Conservation (phyloP, 1,284 basidiomycete species). For the Puccinia polysora region DNA sequence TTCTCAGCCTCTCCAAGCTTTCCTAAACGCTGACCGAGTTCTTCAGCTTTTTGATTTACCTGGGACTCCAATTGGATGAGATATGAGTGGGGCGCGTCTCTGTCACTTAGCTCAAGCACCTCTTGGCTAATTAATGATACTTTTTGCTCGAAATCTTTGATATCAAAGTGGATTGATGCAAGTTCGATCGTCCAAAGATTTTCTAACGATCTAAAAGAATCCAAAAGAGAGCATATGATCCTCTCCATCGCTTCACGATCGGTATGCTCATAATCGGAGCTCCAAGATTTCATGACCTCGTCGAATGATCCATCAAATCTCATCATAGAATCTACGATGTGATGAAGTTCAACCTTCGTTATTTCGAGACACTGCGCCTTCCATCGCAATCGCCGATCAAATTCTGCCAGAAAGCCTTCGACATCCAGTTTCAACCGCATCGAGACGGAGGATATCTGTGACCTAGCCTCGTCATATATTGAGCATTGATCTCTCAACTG, state of each 20-base stretch:
- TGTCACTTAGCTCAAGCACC: neutral
- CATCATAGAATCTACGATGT: neutral
- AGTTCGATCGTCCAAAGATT: neutral
- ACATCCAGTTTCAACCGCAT: neutral
- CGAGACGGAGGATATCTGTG: neutral
- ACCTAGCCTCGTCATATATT: neutral
- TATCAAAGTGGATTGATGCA: neutral
- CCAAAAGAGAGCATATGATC: neutral
- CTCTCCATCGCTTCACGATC: neutral
- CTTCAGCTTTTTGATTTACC: neutral
- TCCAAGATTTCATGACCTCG: neutral
- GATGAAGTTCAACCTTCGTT: slow-evolving; percentile 1
- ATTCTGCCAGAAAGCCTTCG: slow-evolving; percentile 13
- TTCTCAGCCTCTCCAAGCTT: slow-evolving; percentile 20
- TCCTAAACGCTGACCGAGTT: neutral
- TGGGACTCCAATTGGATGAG: neutral
- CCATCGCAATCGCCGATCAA: slow-evolving; percentile 15
- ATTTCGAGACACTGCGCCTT: slow-evolving; percentile 7
- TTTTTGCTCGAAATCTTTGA: slow-evolving; percentile 2
- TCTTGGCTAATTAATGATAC: slow-evolving; percentile 12
- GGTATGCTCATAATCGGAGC: neutral
- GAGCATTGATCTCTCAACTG: slow-evolving; percentile 5
- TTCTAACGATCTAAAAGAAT: slow-evolving; percentile 14
- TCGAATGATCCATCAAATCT: slow-evolving; percentile 20
- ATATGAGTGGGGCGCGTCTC: slow-evolving; percentile 6